Conservation (phyloP, 352 stramenopile genomes). For the Phytophthora pseudosyringae region DNA sequence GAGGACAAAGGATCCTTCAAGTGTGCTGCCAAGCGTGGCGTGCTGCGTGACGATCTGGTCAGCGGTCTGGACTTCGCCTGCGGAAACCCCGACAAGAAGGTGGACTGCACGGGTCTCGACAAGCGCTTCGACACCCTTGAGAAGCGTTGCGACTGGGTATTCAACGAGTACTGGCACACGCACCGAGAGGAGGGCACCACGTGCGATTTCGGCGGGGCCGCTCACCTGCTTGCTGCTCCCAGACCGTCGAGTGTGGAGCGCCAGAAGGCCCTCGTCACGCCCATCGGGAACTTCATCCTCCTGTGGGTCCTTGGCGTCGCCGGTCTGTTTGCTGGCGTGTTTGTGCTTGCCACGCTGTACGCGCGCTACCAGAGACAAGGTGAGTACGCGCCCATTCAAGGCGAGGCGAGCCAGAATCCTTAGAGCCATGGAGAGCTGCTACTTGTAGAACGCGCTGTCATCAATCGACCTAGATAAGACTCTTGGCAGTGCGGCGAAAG, state of each 20-base stretch:
- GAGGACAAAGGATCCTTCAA: slow-evolving; percentile 79
- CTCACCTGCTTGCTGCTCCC: slow-evolving; percentile 47
- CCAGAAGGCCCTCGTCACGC: slow-evolving; percentile 28
- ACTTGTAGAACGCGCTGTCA: slow-evolving; percentile 7
- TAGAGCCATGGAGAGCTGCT: slow-evolving; percentile 7
- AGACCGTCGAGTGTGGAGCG: slow-evolving; percentile 13
- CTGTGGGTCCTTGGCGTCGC: slow-evolving; percentile 25
- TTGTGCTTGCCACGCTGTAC: slow-evolving; percentile 19
- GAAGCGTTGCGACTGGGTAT: slow-evolving; percentile 49
- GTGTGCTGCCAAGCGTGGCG: slow-evolving; percentile 68
- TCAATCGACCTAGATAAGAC: slow-evolving; percentile 16
- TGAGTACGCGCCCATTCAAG: slow-evolving; percentile 25
- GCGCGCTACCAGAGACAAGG: slow-evolving; percentile 19
- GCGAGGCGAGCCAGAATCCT: slow-evolving; percentile 4
- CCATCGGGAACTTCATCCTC: slow-evolving; percentile 26
- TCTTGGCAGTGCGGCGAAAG: neutral
- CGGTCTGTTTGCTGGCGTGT: slow-evolving; percentile 12
- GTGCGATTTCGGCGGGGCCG: slow-evolving; percentile 79
- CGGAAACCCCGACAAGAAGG: slow-evolving; percentile 37
- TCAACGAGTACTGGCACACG: slow-evolving; percentile 71
- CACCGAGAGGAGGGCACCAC: slow-evolving; percentile 64
- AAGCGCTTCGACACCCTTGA: slow-evolving; percentile 54
- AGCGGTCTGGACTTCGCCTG: slow-evolving; percentile 69
- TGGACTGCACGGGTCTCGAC: slow-evolving; percentile 62
- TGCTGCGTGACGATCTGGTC: slow-evolving; percentile 53